phyloP scores from a whole-genome alignment of 2,329 filamentous ascomycete species.

The Sarocladium strictum region DNA sequence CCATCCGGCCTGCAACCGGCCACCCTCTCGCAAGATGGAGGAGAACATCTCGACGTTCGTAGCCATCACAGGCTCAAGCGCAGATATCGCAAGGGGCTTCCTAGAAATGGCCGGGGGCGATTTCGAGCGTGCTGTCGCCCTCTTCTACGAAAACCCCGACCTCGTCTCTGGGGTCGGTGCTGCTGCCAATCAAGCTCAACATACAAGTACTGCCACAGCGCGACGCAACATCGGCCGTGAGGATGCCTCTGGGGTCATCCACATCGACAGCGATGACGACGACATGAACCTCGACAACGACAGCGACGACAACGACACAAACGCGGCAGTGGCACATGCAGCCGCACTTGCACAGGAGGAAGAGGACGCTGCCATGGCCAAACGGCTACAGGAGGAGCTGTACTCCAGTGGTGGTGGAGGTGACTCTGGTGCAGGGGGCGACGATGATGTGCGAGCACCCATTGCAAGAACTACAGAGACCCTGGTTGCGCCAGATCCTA shows the following conservation, averaged over 20 bases:
- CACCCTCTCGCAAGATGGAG: conserved; percentile 50
- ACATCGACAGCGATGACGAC: conserved; percentile 66
- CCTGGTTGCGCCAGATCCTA: conserved; percentile 62
- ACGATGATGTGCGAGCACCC: conserved; percentile 73
- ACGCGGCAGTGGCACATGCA: conserved; percentile 34
- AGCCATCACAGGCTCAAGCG: conserved; percentile 70
- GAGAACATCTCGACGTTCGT: conserved; percentile 73
- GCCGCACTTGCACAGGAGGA: conserved; percentile 57
- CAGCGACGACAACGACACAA: conserved; percentile 30
- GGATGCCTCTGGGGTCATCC: conserved; percentile 45
- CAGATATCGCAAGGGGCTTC: conserved; percentile 73
- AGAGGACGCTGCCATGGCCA: conserved; percentile 89
- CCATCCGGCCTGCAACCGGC: not conserved
- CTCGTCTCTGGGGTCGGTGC: conserved; percentile 37
- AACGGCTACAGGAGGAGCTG: conserved; percentile 85
- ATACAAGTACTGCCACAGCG: conserved; percentile 1
- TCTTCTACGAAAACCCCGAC: conserved; percentile 87
- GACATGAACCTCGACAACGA: conserved; percentile 32
- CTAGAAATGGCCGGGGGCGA: conserved; percentile 80
- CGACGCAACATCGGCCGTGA: conserved; percentile 23
- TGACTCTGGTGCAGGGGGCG: conserved; percentile 28
- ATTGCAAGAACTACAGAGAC: conserved; percentile 91
- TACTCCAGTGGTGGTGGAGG: conserved; percentile 52
- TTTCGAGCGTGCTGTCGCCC: conserved; percentile 76
- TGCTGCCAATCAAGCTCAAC: conserved; percentile 17